phyloP scores from a whole-genome alignment of 1,284 basidiomycete species.

The Tremellales sp. region DNA sequence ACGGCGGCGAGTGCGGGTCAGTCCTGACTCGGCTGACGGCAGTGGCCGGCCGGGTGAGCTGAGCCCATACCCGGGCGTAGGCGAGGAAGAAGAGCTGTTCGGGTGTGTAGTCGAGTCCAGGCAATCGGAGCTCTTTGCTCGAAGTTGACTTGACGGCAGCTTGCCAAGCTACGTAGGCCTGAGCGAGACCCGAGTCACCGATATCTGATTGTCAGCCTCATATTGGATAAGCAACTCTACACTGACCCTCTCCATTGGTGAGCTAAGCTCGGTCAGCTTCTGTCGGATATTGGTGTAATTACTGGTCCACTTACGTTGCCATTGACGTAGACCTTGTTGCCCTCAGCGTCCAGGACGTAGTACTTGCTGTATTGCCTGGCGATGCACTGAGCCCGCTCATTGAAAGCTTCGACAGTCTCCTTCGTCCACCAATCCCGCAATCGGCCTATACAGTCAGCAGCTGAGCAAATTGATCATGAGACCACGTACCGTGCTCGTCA shows the following conservation, averaged over 20 bases:
- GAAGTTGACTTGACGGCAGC: slow-evolving; percentile 51
- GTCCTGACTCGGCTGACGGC: slow-evolving; percentile 73
- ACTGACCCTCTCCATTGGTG: slow-evolving; percentile 67
- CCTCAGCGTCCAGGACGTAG: slow-evolving; percentile 77
- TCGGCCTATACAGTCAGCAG: slow-evolving; percentile 17
- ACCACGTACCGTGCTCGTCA: slow-evolving; percentile 50
- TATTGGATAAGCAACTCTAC: background rate
- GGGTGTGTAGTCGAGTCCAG: slow-evolving; percentile 71
- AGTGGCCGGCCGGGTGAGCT: slow-evolving; percentile 39
- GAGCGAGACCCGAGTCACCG: slow-evolving; percentile 78
- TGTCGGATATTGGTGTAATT: background rate
- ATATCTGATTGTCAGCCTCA: slow-evolving; percentile 55
- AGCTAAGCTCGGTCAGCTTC: slow-evolving; percentile 20
- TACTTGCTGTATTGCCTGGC: slow-evolving; percentile 82
- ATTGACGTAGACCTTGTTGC: slow-evolving; percentile 77
- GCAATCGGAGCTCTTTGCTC: slow-evolving; percentile 63
- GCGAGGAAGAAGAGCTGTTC: slow-evolving; percentile 90
- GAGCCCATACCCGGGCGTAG: slow-evolving; percentile 54
- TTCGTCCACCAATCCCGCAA: slow-evolving; percentile 73
- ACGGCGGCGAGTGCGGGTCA: slow-evolving; percentile 79
- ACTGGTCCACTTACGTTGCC: slow-evolving; percentile 55
- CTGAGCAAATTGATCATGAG: background rate
- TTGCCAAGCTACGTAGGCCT: slow-evolving; percentile 84
- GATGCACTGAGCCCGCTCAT: slow-evolving; percentile 79
- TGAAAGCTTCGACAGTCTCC: slow-evolving; percentile 74